These are phyloP conservation scores for Penicillium odoratum DNA, from an alignment of 495 filamentous ascomycete species.

Conservation along the genomic window DNA sequence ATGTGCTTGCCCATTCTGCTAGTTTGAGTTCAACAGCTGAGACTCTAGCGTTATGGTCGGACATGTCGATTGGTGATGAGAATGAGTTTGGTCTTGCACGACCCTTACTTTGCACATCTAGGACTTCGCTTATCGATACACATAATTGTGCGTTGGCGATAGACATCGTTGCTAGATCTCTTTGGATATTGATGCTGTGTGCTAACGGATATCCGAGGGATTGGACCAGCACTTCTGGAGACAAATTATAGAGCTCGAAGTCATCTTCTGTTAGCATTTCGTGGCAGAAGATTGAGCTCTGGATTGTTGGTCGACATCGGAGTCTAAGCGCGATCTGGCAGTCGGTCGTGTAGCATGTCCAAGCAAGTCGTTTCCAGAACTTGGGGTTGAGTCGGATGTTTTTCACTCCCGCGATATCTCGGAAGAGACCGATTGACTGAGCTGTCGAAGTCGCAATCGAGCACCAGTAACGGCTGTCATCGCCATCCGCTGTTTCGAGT, in stretches of 20 bases:
- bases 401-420: conserved; percentile 2
- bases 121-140: conserved; percentile 17
- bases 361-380: conserved; percentile 21
- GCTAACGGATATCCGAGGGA: not conserved
- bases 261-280: conserved; percentile 14
- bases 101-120: conserved; percentile 18
- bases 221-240: not conserved
- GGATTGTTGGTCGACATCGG: conserved; percentile 17
- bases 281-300: conserved; percentile 11
- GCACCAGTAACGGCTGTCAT: conserved; percentile 20
- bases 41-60: conserved; percentile 1
- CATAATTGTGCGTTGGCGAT: conserved; percentile 19
- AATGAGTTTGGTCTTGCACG: not conserved
- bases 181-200: conserved; percentile 9
- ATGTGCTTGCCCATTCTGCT: conserved; percentile 19
- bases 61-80: not conserved
- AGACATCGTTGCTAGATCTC: conserved; percentile 12
- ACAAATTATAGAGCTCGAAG: conserved; percentile 10
- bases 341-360: conserved; percentile 25
- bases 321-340: conserved; percentile 16
- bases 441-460: conserved; percentile 14
- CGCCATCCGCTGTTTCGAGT: conserved; percentile 16
- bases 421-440: conserved; percentile 16
- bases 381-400: conserved; percentile 8
- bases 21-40: conserved; percentile 13